A percentile compares a stretch with the other conserved stretches of the same genome.
These are phyloP conservation scores for Naematelia encephala DNA, from an alignment of 768 basidiomycete genomes.

Conservation along the genomic window DNA sequence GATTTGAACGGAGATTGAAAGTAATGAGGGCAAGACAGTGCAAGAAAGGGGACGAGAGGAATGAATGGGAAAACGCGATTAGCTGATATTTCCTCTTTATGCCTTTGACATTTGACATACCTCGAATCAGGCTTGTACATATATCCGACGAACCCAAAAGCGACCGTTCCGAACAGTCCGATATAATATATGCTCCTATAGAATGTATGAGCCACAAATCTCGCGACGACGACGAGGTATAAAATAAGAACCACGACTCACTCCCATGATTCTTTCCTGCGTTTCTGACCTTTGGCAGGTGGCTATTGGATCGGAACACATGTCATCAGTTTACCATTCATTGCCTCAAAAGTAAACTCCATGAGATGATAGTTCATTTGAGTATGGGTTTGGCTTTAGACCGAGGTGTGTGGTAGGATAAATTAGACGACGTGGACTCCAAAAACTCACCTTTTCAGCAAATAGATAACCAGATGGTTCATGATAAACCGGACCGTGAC, in stretches of 20 bases:
- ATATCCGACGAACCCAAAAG: slow-evolving; percentile 66
- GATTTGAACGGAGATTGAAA: too few relatives aligned
- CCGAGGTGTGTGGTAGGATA: not conserved
- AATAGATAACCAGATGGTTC: slow-evolving; percentile 84
- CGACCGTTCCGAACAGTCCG: slow-evolving; percentile 88
- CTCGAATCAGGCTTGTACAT: slow-evolving; percentile 94
- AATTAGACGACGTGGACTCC: not conserved
- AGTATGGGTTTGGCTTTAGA: too few relatives aligned
- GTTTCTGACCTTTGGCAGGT: slow-evolving; percentile 54
- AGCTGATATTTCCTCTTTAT: too few relatives aligned
- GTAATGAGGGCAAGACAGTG: too few relatives aligned
- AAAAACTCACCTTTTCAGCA: slow-evolving; percentile 72
- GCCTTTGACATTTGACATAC: too few relatives aligned
- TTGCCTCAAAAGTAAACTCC: too few relatives aligned
- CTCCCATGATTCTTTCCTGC: slow-evolving; percentile 87
- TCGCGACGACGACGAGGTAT: not conserved
- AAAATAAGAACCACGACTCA: slow-evolving; percentile 19
- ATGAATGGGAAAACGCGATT: not conserved
- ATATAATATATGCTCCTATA: slow-evolving; percentile 69
- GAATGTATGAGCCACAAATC: not conserved
- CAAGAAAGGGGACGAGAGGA: not conserved
- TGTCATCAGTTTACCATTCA: too few relatives aligned
- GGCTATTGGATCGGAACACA: slow-evolving; percentile 1
- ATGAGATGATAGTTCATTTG: too few relatives aligned
- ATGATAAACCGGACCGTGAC: slow-evolving; percentile 70